A percentile compares a stretch with the other conserved stretches of the same genome.
phyloP scores from a whole-genome alignment of 1,284 basidiomycete species.

The Anthracocystis walkeri region DNA sequence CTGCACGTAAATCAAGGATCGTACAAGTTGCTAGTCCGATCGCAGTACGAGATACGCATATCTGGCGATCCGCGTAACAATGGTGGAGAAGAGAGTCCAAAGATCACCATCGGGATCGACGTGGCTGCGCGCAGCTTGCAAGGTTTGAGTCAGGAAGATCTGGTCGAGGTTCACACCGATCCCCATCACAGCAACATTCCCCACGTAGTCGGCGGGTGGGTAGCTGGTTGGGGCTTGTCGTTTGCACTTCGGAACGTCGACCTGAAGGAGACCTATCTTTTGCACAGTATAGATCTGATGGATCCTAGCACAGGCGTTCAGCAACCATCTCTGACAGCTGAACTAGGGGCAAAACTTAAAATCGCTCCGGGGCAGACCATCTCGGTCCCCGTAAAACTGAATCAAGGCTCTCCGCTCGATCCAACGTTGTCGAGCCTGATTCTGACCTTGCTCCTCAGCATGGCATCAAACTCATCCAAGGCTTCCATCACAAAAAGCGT shows the following conservation, averaged over 20 bases:
- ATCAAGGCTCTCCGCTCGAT: slow-evolving; percentile 6
- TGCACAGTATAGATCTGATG: slow-evolving; percentile 1
- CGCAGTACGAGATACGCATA: slow-evolving; percentile 54
- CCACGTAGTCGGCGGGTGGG: slow-evolving; percentile 45
- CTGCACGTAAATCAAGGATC: slow-evolving; percentile 28
- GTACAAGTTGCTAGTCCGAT: slow-evolving; percentile 37
- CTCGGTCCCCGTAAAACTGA: slow-evolving; percentile 14
- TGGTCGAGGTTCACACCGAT: slow-evolving; percentile 22
- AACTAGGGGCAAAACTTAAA: slow-evolving; percentile 4
- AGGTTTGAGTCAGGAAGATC: neutral
- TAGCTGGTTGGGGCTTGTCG: slow-evolving; percentile 41
- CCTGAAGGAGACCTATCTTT: neutral
- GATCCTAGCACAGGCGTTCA: no score
- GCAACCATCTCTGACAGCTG: neutral
- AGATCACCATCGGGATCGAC: slow-evolving; percentile 41
- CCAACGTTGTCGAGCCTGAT: neutral
- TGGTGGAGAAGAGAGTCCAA: slow-evolving; percentile 21
- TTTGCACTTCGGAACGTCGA: slow-evolving; percentile 37
- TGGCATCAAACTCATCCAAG: neutral
- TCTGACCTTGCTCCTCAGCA: slow-evolving; percentile 1
- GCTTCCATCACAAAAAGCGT: slow-evolving; percentile 12
- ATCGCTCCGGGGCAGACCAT: slow-evolving; percentile 17
- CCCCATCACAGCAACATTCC: slow-evolving; percentile 40
- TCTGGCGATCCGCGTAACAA: slow-evolving; percentile 45
- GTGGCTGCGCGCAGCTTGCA: slow-evolving; percentile 14